These are phyloP conservation scores for Adansonia grandidieri DNA, from an alignment of 441 rosid genomes.

Conservation along the genomic window DNA sequence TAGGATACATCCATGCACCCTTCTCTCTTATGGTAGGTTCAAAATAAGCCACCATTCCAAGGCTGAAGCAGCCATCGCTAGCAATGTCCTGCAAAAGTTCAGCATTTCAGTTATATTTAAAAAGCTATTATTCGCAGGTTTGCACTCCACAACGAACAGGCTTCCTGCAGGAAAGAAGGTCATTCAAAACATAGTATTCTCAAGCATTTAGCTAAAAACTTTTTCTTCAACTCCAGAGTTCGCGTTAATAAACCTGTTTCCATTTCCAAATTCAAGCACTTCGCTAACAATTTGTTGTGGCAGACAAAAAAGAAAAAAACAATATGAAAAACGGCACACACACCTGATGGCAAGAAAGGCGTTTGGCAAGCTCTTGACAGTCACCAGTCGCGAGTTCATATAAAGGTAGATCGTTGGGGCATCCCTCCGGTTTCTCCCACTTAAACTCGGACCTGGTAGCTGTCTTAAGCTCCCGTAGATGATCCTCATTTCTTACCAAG, in stretches of 20 bases:
- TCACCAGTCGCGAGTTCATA: slow-evolving; percentile 65
- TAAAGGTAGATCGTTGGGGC: slow-evolving; percentile 71
- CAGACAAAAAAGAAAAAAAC: neutral
- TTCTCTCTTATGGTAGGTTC: slow-evolving; percentile 58
- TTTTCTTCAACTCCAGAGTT: neutral
- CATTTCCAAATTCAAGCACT: slow-evolving; percentile 7
- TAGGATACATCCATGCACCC: slow-evolving; percentile 86
- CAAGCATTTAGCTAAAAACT: neutral
- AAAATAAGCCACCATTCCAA: slow-evolving; percentile 83
- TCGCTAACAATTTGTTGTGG: neutral
- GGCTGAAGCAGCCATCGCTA: slow-evolving; percentile 88
- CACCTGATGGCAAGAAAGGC: slow-evolving; percentile 87
- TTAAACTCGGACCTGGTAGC: slow-evolving; percentile 57
- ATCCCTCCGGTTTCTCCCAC: slow-evolving; percentile 84
- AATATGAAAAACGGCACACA: neutral
- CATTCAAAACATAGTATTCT: slow-evolving; percentile 4
- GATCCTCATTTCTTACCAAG: slow-evolving; percentile 82
- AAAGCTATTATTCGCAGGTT: neutral
- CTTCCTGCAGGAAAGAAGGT: neutral
- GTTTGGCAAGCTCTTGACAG: slow-evolving; percentile 63
- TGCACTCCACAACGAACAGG: neutral
- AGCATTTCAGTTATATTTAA: slow-evolving; percentile 9
- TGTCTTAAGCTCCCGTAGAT: slow-evolving; percentile 59
- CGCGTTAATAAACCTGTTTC: neutral
- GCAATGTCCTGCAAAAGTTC: slow-evolving; percentile 68